Evolutionary conservation across 1,139 yeast species (phyloP), one percentile per base, ranked within the genome.

Genomic region (Pneumocystis carinii): DNA sequence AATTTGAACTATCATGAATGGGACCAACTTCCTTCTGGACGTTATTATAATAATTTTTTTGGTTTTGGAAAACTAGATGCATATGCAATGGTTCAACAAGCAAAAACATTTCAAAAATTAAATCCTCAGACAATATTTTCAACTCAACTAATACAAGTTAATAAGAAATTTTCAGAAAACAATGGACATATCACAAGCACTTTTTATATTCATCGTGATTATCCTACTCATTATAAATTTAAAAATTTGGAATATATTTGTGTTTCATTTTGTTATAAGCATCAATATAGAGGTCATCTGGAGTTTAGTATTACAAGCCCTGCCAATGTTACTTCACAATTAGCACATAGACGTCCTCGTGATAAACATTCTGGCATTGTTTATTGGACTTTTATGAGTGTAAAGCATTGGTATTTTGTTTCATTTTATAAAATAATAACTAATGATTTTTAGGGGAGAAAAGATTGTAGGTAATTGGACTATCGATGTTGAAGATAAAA

Each of bases 381-480:
- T 10, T 79, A 86, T 68, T 94, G 99, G 99, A 87, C 90, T 0
- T 92, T 92, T 71, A 89, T 90, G 90, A 82, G 94, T n/a, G 97
- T 94, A 29, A 97, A 96, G 1, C 97, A 92, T 73, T 92, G 98
- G 97, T 56, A 56, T 24, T n/a, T 35, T 32, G 15, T 53, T 36
- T 56, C 7, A 12, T 41, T 41, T 6, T 41, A 41, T 5, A 41
- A 19, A 56, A 56, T 7, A 6, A 17, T 5, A 3, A 15, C 3
- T 56, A 37, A 56, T 37, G 17, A 19, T 56, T 37, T 3, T 37
- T 56, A 56, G 59, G 67, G 97, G 96, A 42, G 97, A 90, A 72
- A 67, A 73, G 1, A 94, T 94, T 1, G 74, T n/a, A n/a, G n/a
- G n/a, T n/a, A n/a, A n/a, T n/a, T n/a, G n/a, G n/a, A n/a, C n/a